Evolutionary conservation across 495 filamentous ascomycete species (phyloP).

Genomic region (Penicillium cosmopolitanum): DNA sequence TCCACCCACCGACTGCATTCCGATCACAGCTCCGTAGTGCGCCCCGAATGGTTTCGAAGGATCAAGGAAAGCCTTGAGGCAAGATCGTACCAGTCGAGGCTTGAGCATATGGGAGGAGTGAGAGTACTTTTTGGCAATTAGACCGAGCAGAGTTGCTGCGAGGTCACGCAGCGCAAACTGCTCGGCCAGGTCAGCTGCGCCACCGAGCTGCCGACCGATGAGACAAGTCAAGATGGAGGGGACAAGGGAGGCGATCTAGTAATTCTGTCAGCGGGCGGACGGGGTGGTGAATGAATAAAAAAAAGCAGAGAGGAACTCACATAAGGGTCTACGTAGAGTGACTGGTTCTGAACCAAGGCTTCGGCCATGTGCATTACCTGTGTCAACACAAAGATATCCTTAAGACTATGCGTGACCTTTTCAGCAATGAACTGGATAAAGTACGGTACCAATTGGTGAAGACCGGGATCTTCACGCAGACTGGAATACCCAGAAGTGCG

Average conservation of each 20-base stretch:
- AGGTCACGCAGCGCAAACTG: conserved; percentile 85
- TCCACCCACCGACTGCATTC: conserved; percentile 75
- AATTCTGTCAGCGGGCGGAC: not conserved
- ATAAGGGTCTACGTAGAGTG: conserved; percentile 87
- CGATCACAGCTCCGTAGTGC: conserved; percentile 85
- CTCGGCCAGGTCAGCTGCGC: conserved; percentile 51
- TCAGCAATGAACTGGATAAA: conserved; percentile 93
- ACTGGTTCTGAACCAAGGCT: conserved; percentile 79
- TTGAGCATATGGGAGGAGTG: conserved; percentile 75
- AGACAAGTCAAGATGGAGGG: conserved; percentile 90
- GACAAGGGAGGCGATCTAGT: conserved; percentile 70
- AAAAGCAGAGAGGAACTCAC: conserved; percentile 45
- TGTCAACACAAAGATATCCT: conserved; percentile 80
- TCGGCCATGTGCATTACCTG: conserved; percentile 89
- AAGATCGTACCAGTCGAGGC: conserved; percentile 85
- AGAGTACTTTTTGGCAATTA: conserved; percentile 75
- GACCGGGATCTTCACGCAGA: conserved; percentile 80
- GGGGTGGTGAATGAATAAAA: not conserved
- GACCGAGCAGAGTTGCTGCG: conserved; percentile 74
- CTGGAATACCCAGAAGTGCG: conserved; percentile 83
- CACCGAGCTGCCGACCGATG: conserved; percentile 80
- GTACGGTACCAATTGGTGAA: conserved; percentile 94
- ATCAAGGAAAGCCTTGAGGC: conserved; percentile 87
- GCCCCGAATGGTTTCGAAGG: conserved; percentile 75
- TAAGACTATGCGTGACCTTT: conserved; percentile 88